phyloP scores from a whole-genome alignment of 176 grass and related monocot species.

The Carex myosuroides region DNA sequence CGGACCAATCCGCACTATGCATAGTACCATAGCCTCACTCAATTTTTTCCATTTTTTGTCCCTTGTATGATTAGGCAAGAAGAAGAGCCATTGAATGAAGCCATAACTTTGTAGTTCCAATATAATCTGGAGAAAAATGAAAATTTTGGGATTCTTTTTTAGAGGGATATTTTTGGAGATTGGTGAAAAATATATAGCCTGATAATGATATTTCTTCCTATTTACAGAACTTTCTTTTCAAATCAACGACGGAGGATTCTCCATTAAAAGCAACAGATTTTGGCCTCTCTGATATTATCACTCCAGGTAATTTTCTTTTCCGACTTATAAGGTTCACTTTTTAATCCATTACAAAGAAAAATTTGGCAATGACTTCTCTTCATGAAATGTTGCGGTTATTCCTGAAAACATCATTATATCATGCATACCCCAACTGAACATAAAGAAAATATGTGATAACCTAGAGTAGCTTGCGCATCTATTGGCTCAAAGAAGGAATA shows the following conservation, averaged over 20 bases:
- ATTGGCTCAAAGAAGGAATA: neutral
- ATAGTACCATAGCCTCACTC: no score
- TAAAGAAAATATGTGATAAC: neutral
- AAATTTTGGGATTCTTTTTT: neutral
- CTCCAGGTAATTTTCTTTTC: slow-evolving; percentile 43
- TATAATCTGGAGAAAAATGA: neutral
- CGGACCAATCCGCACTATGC: no score
- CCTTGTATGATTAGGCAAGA: neutral
- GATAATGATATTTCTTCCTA: slow-evolving; percentile 36
- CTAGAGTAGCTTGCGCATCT: neutral
- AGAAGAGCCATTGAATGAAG: neutral
- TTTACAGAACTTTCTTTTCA: slow-evolving; percentile 99
- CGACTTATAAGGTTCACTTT: neutral
- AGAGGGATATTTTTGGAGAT: slow-evolving; percentile 5
- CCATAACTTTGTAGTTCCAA: slow-evolving; percentile 20
- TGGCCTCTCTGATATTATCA: slow-evolving; percentile 92
- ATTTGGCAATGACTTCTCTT: neutral
- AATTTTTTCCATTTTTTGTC: neutral
- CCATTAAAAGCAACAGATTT: slow-evolving; percentile 96
- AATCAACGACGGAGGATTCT: slow-evolving; percentile 71
- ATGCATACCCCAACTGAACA: neutral
- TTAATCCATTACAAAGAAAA: neutral
- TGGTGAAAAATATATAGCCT: neutral
- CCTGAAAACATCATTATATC: neutral
- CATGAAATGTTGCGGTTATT: neutral